A percentile compares a stretch with the other conserved stretches of the same genome.
phyloP scores from a whole-genome alignment of 352 stramenopile species.

The Phytophthora idaei region DNA sequence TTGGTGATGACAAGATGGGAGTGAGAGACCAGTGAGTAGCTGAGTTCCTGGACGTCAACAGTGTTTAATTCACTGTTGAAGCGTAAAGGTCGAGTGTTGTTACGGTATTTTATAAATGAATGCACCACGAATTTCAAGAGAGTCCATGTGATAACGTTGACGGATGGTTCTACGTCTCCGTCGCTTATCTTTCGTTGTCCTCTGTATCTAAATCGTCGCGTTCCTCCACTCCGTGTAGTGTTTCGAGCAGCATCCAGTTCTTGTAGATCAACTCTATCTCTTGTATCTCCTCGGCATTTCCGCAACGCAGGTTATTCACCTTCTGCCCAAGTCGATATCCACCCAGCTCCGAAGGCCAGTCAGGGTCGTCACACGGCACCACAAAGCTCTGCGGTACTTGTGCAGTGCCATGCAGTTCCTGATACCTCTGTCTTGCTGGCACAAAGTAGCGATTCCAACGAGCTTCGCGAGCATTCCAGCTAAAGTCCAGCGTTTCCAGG shows the following conservation, averaged over 20 bases:
- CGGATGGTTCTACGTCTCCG: too few species aligned
- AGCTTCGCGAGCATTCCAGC: slow-evolving; percentile 40
- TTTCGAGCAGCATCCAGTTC: slow-evolving; percentile 51
- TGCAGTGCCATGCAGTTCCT: slow-evolving; percentile 32
- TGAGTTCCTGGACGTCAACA: not conserved
- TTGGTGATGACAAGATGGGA: slow-evolving; percentile 28
- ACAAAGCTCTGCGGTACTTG: slow-evolving; percentile 47
- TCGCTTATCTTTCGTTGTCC: not conserved
- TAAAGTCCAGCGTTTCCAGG: slow-evolving; percentile 36
- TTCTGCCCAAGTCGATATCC: slow-evolving; percentile 52
- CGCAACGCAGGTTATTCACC: slow-evolving; percentile 49
- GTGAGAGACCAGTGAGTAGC: not conserved
- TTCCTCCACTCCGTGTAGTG: slow-evolving; percentile 35
- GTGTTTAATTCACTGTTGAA: not conserved
- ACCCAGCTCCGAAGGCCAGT: slow-evolving; percentile 34
- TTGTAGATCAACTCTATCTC: slow-evolving; percentile 51
- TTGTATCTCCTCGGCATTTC: slow-evolving; percentile 27
- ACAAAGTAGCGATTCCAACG: slow-evolving; percentile 49
- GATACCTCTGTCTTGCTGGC: slow-evolving; percentile 40
- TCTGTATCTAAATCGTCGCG: not conserved
- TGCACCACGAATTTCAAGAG: slow-evolving; percentile 13
- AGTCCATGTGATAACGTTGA: too few species aligned
- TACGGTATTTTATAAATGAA: slow-evolving; percentile 39
- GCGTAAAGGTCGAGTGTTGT: slow-evolving; percentile 15
- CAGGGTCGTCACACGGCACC: slow-evolving; percentile 34